These are phyloP conservation scores for Lipomyces yamanashiensis DNA, from an alignment of 805 yeast genomes.

Conservation along the genomic window DNA sequence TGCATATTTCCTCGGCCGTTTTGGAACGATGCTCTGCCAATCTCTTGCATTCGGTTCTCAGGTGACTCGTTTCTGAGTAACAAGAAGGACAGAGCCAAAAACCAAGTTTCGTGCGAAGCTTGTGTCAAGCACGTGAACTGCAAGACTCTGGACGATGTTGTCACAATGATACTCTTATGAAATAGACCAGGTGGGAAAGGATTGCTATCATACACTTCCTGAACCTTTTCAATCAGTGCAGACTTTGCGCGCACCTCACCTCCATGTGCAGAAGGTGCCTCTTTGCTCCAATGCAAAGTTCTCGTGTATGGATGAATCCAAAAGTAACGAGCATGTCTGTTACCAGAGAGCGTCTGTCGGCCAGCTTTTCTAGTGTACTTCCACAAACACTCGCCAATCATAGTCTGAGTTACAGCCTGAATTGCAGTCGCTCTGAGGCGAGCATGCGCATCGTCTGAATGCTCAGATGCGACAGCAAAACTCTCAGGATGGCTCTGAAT, in stretches of 20 bases:
- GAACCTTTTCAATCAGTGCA: constrained; percentile 77
- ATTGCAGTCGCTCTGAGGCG: constrained; percentile 60
- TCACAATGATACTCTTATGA: constrained; percentile 80
- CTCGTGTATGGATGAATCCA: constrained; percentile 96
- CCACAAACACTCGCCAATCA: constrained; percentile 87
- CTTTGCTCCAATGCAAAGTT: constrained; percentile 86
- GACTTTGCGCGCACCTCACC: constrained; percentile 68
- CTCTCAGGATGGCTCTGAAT: not conserved
- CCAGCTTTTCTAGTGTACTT: constrained; percentile 84
- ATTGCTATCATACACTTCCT: constrained; percentile 79
- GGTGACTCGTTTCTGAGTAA: constrained; percentile 3
- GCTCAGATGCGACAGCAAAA: not conserved
- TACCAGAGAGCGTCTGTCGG: constrained; percentile 64
- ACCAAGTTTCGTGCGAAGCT: constrained; percentile 90
- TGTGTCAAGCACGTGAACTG: constrained; percentile 87
- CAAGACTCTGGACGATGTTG: constrained; percentile 65
- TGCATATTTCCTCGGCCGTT: not conserved
- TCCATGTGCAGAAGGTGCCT: constrained; percentile 72
- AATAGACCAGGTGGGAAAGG: constrained; percentile 88
- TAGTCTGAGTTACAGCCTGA: constrained; percentile 87
- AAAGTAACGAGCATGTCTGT: constrained; percentile 87
- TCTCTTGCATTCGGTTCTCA: constrained; percentile 3
- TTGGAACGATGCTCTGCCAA: not conserved
- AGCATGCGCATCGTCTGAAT: constrained; percentile 37
- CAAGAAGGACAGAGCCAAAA: constrained; percentile 75